Evolutionary conservation across 345 rosid species (phyloP).

Genomic region (Dimocarpus longan): DNA sequence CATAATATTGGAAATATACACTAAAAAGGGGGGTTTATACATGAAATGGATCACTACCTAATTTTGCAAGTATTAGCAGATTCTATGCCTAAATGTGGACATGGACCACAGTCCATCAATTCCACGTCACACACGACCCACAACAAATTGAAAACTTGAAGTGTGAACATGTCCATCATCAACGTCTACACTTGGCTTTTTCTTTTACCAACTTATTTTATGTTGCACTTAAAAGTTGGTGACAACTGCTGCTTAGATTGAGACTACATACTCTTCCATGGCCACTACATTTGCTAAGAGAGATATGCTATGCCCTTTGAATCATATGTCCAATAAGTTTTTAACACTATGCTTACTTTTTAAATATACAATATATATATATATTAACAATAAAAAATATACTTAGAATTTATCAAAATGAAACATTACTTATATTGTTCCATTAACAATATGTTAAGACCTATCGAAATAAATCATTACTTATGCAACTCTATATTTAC

Average conservation of each 20-base stretch:
- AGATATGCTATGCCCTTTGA: background rate
- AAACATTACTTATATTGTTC: too few relatives aligned
- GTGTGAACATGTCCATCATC: background rate
- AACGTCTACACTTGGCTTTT: background rate
- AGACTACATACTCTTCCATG: background rate
- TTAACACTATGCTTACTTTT: background rate
- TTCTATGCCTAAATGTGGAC: background rate
- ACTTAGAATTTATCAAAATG: too few relatives aligned
- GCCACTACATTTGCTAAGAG: background rate
- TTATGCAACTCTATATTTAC: too few relatives aligned
- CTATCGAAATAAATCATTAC: too few relatives aligned
- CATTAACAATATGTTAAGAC: too few relatives aligned
- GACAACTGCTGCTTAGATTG: background rate
- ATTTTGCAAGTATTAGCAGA: background rate
- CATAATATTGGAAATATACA: background rate
- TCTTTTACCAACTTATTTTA: background rate
- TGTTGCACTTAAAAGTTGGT: background rate
- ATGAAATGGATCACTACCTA: background rate
- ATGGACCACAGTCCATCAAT: background rate
- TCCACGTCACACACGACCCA: background rate
- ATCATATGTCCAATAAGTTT: too few relatives aligned
- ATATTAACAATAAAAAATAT: too few relatives aligned
- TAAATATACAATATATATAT: too few relatives aligned
- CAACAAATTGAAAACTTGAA: too few relatives aligned
- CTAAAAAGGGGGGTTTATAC: background rate